Percentiles rank a stretch among this genome's conserved stretches.
Evolutionary conservation across 306 rosid species (phyloP).

Genomic region (Glycine latifolia): DNA sequence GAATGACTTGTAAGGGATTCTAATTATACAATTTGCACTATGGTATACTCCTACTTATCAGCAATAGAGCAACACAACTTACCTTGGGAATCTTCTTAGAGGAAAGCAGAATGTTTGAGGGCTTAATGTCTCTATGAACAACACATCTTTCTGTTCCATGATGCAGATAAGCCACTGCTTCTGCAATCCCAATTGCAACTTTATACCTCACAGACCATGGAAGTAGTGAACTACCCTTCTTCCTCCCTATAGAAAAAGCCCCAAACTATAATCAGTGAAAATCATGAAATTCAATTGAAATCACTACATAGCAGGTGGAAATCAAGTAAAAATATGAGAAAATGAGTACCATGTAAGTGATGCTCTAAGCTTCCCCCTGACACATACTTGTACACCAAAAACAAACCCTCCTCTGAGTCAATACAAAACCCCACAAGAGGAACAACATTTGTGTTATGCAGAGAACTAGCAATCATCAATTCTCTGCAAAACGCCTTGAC

Average conservation of each 20-base stretch:
- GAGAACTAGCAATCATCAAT: conserved; percentile 87
- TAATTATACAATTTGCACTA: not conserved
- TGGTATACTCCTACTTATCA: not conserved
- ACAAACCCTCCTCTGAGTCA: conserved; percentile 80
- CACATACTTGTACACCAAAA: conserved; percentile 78
- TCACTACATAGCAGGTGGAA: not conserved
- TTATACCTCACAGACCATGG: conserved; percentile 81
- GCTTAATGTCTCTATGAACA: conserved; percentile 85
- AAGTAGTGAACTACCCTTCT: conserved; percentile 62
- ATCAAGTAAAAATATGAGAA: conserved; percentile 11
- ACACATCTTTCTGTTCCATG: conserved; percentile 84
- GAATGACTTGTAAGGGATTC: not conserved
- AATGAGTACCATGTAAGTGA: conserved; percentile 63
- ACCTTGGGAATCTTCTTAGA: conserved; percentile 84
- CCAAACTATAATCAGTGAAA: conserved; percentile 34
- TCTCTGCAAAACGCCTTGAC: conserved; percentile 85
- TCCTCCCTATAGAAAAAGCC: conserved; percentile 58
- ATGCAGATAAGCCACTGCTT: conserved; percentile 74
- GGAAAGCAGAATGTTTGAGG: conserved; percentile 92
- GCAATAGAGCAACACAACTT: conserved; percentile 25
- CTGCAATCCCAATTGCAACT: conserved; percentile 78
- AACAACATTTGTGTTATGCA: conserved; percentile 68
- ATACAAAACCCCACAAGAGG: conserved; percentile 85
- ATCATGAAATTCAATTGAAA: conserved; percentile 31
- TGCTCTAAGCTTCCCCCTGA: conserved; percentile 87